Evolutionary conservation across 2,329 filamentous ascomycete genomes (phyloP).

Genomic region (Fusarium oxysporum): DNA sequence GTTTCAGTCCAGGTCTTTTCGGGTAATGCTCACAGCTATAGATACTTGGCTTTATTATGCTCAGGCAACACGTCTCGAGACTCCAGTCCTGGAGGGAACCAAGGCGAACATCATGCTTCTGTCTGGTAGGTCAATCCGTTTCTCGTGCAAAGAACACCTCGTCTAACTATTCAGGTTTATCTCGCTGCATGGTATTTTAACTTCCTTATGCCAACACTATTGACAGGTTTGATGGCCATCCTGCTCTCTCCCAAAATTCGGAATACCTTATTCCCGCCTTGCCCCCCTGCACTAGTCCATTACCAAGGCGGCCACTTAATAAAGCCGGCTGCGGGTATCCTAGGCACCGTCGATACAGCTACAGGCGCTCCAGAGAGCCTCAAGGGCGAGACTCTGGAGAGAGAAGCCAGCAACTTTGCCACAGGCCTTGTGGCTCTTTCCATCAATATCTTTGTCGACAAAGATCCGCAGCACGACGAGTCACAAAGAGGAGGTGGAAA

Average conservation of each 20-base stretch:
- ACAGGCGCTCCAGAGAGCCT: slow-evolving; percentile 84
- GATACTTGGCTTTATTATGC: not conserved
- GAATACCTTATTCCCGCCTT: slow-evolving; percentile 75
- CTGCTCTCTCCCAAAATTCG: slow-evolving; percentile 73
- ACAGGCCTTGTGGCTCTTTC: slow-evolving; percentile 68
- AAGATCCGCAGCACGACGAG: slow-evolving; percentile 71
- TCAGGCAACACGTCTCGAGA: slow-evolving; percentile 74
- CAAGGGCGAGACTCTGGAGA: slow-evolving; percentile 82
- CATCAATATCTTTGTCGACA: slow-evolving; percentile 77
- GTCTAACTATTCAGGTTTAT: slow-evolving; percentile 52
- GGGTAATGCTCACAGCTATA: not conserved
- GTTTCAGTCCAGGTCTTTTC: slow-evolving; percentile 15
- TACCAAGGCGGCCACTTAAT: slow-evolving; percentile 75
- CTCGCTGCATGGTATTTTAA: slow-evolving; percentile 75
- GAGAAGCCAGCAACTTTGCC: slow-evolving; percentile 82
- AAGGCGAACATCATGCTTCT: slow-evolving; percentile 63
- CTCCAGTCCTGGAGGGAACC: slow-evolving; percentile 82
- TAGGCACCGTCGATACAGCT: slow-evolving; percentile 78
- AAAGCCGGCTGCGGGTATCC: slow-evolving; percentile 77
- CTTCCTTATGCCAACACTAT: slow-evolving; percentile 69
- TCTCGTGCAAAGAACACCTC: slow-evolving; percentile 54
- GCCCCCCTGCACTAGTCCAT: slow-evolving; percentile 77
- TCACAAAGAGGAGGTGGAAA: slow-evolving; percentile 59
- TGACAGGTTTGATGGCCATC: slow-evolving; percentile 68
- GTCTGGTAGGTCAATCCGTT: not conserved